Evolutionary conservation across 31 red algal species (phyloP).

Genomic region (Asparagopsis taxiformis): DNA sequence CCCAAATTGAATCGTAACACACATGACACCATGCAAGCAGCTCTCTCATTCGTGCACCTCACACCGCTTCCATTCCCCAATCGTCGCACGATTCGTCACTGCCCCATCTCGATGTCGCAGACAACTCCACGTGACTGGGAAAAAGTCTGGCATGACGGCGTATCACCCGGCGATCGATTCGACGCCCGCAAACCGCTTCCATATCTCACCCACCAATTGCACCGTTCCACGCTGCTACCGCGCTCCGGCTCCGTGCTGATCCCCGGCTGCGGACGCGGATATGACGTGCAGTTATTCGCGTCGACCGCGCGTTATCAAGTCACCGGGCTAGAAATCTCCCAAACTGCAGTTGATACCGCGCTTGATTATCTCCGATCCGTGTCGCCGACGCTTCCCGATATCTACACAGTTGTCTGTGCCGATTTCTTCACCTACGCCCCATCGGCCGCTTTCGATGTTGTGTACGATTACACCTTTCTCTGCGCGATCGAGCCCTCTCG

Average conservation of each 20-base stretch:
- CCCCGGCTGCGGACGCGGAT: conserved; percentile 88
- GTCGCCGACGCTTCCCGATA: conserved; percentile 4
- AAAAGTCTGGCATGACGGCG: conserved; percentile 29
- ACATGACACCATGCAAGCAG: no score
- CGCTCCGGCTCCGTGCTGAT: conserved; percentile 41
- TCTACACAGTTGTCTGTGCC: conserved; percentile 25
- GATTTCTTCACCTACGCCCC: conserved; percentile 74
- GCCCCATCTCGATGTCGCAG: no score
- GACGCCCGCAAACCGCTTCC: conserved; percentile 21
- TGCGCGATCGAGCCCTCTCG: conserved; percentile 57
- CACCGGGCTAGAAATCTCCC: conserved; percentile 55
- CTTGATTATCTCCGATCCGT: conserved; percentile 9
- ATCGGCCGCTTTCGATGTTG: conserved; percentile 27
- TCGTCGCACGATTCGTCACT: no score
- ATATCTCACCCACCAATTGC: conserved; percentile 13
- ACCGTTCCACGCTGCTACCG: background rate
- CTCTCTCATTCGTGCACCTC: no score
- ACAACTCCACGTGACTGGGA: conserved; percentile 49
- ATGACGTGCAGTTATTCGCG: conserved; percentile 71
- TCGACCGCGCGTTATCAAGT: conserved; percentile 35
- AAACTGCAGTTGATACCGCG: conserved; percentile 32
- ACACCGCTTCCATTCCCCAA: no score
- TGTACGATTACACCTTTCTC: conserved; percentile 87
- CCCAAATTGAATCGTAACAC: no score
- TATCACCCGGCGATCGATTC: conserved; percentile 20